Base-by-base conservation (phyloP, 1,139 yeast species). In the Kurtzmaniella natalensis region DNA sequence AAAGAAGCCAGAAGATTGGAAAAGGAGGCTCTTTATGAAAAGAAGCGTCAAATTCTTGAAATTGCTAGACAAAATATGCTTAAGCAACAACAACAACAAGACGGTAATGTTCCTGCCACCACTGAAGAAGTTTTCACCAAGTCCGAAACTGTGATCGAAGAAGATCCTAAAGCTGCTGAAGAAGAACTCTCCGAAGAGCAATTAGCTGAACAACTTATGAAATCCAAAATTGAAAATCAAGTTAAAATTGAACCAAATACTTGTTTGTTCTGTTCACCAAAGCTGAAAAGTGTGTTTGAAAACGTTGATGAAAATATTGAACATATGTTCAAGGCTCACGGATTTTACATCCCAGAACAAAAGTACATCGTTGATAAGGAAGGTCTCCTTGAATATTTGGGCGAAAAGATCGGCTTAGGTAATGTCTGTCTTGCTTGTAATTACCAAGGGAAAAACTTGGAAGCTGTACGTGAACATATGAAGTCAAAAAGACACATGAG, bases 381-480 rank as follows among this genome's bases (percentile, higher is more conserved):
- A 28, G 98, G 97, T 0, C 66, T 92, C 35, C 57, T 94, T 27
- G 61, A 65, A 6, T 87, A 86, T 48, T 61, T 94, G 39, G 87
- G 84, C 18, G 95, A 88, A 46, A 82, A 84, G 50, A 77, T 92
- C 40, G 87, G 94, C 9, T 71, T 82, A 31, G 96, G 96, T 29
- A 81, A 84, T 48, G 77, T 84, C 47, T 92, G 99, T 57, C 61
- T 92, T 33, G 75, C 80, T 33, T 92, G 99, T 57, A 68, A 69
- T 32, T 94, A 81, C 55, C 88, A 86, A 57, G 97, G 97, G 6
- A 74, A 76, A 45, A 77, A 79, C 37, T 55, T 89, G 24, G 95
- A 86, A 51, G 86, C 95, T 38, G 92, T 86, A 6, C 78, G 96
- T 45, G 94, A 88, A 28, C 99, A 92, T 56, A 83, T 89, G 87